These are phyloP conservation scores for Pyrrhoderma lamaoense DNA, from an alignment of 1,284 basidiomycete species.

Conservation along the genomic window DNA sequence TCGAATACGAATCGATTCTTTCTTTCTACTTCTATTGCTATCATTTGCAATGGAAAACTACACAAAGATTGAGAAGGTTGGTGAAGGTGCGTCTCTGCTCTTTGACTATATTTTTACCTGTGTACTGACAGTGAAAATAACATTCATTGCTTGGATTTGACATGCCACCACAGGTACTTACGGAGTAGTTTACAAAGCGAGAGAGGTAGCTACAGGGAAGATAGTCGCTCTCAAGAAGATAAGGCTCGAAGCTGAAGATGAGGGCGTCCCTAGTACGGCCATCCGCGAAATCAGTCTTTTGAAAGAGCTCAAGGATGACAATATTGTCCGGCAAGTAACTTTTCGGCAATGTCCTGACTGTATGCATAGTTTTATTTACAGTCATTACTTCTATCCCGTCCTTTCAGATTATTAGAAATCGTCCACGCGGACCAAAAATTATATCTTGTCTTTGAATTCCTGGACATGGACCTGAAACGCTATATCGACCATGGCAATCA, in stretches of 20 bases:
- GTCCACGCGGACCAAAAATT: constrained; percentile 96
- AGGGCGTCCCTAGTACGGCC: constrained; percentile 95
- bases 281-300: constrained; percentile 96
- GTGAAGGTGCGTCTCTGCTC: constrained; percentile 40
- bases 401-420: constrained; percentile 84
- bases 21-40: too few relatives aligned
- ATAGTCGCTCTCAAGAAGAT: constrained; percentile 98
- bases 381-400: constrained; percentile 13
- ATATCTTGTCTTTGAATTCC: constrained; percentile 95
- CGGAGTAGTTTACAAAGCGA: constrained; percentile 95
- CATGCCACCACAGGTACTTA: constrained; percentile 72
- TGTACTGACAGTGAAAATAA: not conserved
- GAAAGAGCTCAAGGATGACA: constrained; percentile 94
- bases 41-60: constrained; percentile 22
- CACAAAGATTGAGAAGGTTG: constrained; percentile 37
- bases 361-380: too few relatives aligned
- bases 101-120: not conserved
- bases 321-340: constrained; percentile 77
- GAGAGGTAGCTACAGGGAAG: constrained; percentile 64
- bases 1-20: too few relatives aligned
- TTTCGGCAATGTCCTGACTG: not conserved
- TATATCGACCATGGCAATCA: constrained; percentile 89
- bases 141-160: constrained; percentile 18
- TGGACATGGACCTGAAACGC: constrained; percentile 90
- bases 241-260: constrained; percentile 94